Evolutionary conservation across 2,329 filamentous ascomycete genomes (phyloP).

Genomic region (Phialophora tarda): DNA sequence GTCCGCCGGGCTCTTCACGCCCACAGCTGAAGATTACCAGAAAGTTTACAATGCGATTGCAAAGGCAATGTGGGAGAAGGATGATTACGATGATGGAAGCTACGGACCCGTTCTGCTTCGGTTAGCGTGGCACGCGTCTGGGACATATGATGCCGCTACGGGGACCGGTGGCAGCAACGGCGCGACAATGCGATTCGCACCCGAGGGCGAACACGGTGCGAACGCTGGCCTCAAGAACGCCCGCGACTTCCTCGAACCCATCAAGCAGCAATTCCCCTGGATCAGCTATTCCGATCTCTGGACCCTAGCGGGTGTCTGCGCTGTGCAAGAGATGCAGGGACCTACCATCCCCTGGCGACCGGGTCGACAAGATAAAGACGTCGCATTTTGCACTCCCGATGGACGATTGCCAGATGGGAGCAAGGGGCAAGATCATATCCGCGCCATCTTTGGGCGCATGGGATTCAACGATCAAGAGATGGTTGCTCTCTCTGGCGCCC

Average conservation of each 20-base stretch:
- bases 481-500: conserved; percentile 83
- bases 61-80: conserved; percentile 78
- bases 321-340: conserved; percentile 94
- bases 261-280: conserved; percentile 93
- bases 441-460: conserved; percentile 94
- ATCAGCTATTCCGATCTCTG: conserved; percentile 96
- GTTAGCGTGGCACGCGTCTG: conserved; percentile 91
- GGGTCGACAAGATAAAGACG: conserved; percentile 79
- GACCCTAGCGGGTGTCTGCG: conserved; percentile 84
- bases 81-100: conserved; percentile 95
- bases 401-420: conserved; percentile 84
- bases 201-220: conserved; percentile 87
- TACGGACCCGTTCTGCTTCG: conserved; percentile 90
- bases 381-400: conserved; percentile 86
- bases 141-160: conserved; percentile 88
- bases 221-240: conserved; percentile 88
- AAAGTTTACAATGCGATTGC: conserved; percentile 92
- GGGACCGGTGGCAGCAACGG: conserved; percentile 93
- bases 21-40: conserved; percentile 88
- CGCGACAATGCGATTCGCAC: conserved; percentile 93
- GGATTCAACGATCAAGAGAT: conserved; percentile 98
- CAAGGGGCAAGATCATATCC: conserved; percentile 80
- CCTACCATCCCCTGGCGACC: conserved; percentile 87
- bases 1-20: conserved; percentile 66
- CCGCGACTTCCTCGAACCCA: conserved; percentile 88